phyloP scores from a whole-genome alignment of 2,329 filamentous ascomycete genomes.

The Botryotinia narcissicola region DNA sequence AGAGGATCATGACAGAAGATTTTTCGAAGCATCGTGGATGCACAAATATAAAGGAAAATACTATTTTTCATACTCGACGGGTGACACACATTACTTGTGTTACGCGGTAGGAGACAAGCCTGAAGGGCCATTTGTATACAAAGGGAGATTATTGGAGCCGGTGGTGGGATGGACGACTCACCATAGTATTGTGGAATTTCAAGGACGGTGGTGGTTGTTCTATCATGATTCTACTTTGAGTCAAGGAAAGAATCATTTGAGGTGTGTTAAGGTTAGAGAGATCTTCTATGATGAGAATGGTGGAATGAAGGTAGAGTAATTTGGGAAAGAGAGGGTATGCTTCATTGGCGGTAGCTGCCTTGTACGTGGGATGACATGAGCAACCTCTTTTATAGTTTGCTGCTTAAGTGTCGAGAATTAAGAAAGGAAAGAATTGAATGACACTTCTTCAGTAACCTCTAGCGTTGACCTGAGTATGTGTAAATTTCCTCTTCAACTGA shows the following conservation, averaged over 20 bases:
- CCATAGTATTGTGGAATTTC: conserved; percentile 73
- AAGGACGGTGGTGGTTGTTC: conserved; percentile 71
- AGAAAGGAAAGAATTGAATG: not conserved
- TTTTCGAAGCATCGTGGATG: conserved; percentile 81
- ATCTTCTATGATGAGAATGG: conserved; percentile 68
- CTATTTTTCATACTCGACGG: conserved; percentile 77
- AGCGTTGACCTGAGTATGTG: too few species aligned
- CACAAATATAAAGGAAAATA: conserved; percentile 69
- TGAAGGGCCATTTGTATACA: conserved; percentile 70
- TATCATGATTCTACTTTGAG: conserved; percentile 72
- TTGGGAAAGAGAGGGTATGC: too few species aligned
- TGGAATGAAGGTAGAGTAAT: conserved; percentile 47
- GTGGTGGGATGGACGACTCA: conserved; percentile 81
- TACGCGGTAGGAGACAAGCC: conserved; percentile 66
- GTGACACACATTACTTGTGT: conserved; percentile 71
- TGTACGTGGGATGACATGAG: not conserved
- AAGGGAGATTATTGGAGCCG: conserved; percentile 68
- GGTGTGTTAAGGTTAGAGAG: conserved; percentile 73
- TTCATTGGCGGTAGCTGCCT: not conserved
- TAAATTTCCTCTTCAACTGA: not conserved
- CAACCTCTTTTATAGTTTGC: not conserved
- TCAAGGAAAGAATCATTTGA: conserved; percentile 65
- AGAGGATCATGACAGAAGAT: conserved; percentile 69
- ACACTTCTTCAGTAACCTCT: not conserved
- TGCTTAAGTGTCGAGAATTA: too few species aligned